Evolutionary conservation across 768 basidiomycete genomes (phyloP), one percentile per base, ranked within the genome.

Genomic region (Dioszegia hungarica): DNA sequence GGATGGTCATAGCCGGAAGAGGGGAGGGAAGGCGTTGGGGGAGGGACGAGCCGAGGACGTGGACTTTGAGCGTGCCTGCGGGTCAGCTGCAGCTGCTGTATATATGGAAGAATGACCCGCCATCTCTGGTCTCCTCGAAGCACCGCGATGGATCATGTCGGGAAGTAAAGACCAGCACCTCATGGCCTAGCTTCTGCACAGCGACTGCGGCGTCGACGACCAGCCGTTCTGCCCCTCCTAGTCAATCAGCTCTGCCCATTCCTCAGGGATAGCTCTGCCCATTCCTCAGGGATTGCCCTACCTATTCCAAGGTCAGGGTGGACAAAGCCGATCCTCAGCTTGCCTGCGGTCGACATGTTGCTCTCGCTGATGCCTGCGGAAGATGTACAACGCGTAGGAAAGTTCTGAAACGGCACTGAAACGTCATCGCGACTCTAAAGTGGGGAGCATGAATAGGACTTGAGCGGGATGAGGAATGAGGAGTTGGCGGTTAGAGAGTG

Each of bases 231-330:
- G 94, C 94, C 19, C 94, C 94, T 63, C 94, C 93, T 97, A 67
- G 12, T 19, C 5, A 17, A 52, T 39, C 46, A 58, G 41, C 48
- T 24, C 47, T 39, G 10, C 24, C 20, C 20, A 17, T 10, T 37
- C 51, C 58, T 29, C 19, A 14, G 40, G 37, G 37, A 31, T 39
- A 19, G 25, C 15, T 37, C 36, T 6, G 8, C 22, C 19, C 22
- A 15, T 9, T 33, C 50, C 57, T 29, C 19, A 11, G 40, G 38
- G 36, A 31, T 41, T 14, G 17, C 4, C 74, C 31, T 64, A 91
- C 92, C 93, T 48, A 97, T 92, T 56, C 93, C 93, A 4, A 97
- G 80, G 79, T 97, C 93, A 31, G 93, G 93, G 72, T 97, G 93
- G 53, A 95, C 80, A 76, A 95, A 90, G 4, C 89, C 91, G 59